phyloP scores from a whole-genome alignment of 345 rosid species.

The Dimocarpus longan region DNA sequence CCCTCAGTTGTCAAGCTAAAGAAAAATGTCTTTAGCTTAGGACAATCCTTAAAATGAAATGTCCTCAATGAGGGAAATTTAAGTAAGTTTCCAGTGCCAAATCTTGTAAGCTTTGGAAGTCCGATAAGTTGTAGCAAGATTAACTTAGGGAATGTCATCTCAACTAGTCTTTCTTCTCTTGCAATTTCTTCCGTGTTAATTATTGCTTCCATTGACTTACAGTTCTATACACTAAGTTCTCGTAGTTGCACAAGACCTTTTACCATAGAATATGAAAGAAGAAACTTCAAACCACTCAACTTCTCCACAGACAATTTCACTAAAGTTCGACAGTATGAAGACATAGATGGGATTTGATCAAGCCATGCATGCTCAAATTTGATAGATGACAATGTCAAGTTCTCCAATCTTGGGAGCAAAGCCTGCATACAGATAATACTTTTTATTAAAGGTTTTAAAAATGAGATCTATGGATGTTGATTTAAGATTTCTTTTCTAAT shows the following conservation, averaged over 20 bases:
- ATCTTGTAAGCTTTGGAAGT: too few species aligned
- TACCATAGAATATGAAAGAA: slow-evolving; percentile 1
- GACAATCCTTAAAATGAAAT: too few species aligned
- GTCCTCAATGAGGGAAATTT: too few species aligned
- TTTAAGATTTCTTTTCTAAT: too few species aligned
- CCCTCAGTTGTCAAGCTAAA: background rate
- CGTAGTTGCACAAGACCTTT: slow-evolving; percentile 1
- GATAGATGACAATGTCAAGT: slow-evolving; percentile 2
- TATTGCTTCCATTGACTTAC: background rate
- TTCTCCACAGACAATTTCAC: too few species aligned
- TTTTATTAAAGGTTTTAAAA: too few species aligned
- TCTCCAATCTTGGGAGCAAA: slow-evolving; percentile 4
- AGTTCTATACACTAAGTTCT: background rate
- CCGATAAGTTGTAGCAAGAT: too few species aligned
- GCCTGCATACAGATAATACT: background rate
- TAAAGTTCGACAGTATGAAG: background rate
- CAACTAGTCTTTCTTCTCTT: too few species aligned
- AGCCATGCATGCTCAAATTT: slow-evolving; percentile 1
- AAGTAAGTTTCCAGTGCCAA: too few species aligned
- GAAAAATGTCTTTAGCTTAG: too few species aligned
- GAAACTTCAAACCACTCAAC: background rate
- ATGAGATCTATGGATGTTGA: too few species aligned
- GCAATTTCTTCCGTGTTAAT: background rate
- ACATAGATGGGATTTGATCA: background rate
- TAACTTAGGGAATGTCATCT: too few species aligned